Evolutionary conservation across 176 grass and related monocot genomes (phyloP).

Genomic region (Avena atlantica): DNA sequence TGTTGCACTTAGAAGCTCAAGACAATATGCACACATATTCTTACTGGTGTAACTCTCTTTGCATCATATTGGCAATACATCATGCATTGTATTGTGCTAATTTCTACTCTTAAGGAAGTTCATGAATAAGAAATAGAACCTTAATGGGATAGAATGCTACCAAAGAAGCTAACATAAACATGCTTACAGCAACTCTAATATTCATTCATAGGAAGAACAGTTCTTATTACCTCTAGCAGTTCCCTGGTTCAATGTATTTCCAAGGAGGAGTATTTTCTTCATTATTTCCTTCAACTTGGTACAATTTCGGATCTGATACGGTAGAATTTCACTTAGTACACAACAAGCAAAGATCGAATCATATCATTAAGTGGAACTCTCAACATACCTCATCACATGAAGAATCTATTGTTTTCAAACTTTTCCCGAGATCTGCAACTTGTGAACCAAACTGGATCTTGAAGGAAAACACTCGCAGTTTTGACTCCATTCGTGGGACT

Average conservation of each 20-base stretch:
- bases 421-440: constrained; percentile 85
- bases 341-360: constrained; percentile 11
- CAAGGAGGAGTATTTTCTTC: constrained; percentile 97
- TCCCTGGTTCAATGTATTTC: constrained; percentile 92
- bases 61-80: not conserved
- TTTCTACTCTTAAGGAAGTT: not conserved
- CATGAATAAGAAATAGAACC: not conserved
- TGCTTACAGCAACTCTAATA: constrained; percentile 6
- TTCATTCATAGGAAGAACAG: constrained; percentile 12
- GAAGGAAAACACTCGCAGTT: constrained; percentile 95
- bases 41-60: constrained; percentile 3
- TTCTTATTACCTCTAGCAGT: constrained; percentile 87
- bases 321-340: constrained; percentile 23
- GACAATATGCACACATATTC: not conserved
- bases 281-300: constrained; percentile 97
- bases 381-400: constrained; percentile 75
- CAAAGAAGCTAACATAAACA: constrained; percentile 2
- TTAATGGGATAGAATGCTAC: constrained; percentile 18
- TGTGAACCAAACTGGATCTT: constrained; percentile 96
- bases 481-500: constrained; percentile 97
- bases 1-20: constrained; percentile 10
- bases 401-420: constrained; percentile 82
- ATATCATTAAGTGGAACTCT: constrained; percentile 12
- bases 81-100: constrained; percentile 8
- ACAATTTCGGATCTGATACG: constrained; percentile 82